A percentile compares a stretch with the other conserved stretches of the same genome.
These are phyloP conservation scores for Aspergillus novofumigatus DNA, from an alignment of 2,329 filamentous ascomycete genomes.

Conservation along the genomic window DNA sequence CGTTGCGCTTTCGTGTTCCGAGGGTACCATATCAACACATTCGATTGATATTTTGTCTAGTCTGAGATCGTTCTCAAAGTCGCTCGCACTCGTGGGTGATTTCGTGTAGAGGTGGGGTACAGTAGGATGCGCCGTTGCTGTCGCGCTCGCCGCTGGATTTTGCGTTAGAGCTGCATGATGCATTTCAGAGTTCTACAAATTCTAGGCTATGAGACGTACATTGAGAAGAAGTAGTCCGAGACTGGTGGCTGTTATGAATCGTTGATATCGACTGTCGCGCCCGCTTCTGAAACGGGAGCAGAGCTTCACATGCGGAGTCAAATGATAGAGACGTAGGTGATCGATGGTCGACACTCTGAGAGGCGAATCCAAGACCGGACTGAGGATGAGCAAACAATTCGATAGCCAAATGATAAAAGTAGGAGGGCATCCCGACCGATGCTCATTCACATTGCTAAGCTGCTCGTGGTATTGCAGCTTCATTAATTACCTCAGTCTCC, in stretches of 20 bases:
- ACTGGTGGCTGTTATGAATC: slow-evolving; percentile 7
- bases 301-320: slow-evolving; percentile 34
- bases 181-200: neutral
- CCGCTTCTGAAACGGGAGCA: slow-evolving; percentile 34
- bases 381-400: slow-evolving; percentile 50
- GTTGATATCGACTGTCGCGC: slow-evolving; percentile 13
- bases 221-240: slow-evolving; percentile 8
- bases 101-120: slow-evolving; percentile 17
- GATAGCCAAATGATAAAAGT: slow-evolving; percentile 61
- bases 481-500: neutral
- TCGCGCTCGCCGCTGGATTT: neutral
- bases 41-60: slow-evolving; percentile 75
- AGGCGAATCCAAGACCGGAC: slow-evolving; percentile 11
- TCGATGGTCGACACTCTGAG: slow-evolving; percentile 4
- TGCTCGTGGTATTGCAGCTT: slow-evolving; percentile 4
- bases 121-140: neutral
- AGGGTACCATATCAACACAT: slow-evolving; percentile 67
- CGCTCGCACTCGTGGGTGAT: slow-evolving; percentile 13
- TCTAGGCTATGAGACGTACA: neutral
- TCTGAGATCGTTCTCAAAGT: slow-evolving; percentile 62
- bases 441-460: slow-evolving; percentile 26
- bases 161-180: slow-evolving; percentile 8
- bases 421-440: slow-evolving; percentile 52
- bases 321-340: slow-evolving; percentile 24
- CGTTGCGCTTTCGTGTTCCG: slow-evolving; percentile 23